A percentile compares a stretch with the other conserved stretches of the same genome.
These are phyloP conservation scores for Fusarium scirpi DNA, from an alignment of 2,329 filamentous ascomycete species.

Conservation along the genomic window DNA sequence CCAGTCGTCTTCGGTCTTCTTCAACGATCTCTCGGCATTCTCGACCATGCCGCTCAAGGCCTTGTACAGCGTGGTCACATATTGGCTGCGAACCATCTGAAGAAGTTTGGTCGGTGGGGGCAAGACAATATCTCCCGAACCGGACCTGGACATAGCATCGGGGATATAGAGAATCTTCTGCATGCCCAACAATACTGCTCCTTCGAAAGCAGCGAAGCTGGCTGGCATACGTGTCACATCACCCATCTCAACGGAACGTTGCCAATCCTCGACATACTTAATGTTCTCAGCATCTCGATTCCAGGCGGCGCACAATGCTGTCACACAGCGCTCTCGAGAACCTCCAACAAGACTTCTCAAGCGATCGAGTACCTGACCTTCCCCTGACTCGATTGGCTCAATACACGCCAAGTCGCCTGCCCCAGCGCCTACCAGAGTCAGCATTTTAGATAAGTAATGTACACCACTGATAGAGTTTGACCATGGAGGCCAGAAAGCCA, in stretches of 20 bases:
- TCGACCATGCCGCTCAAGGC: slow-evolving; percentile 96
- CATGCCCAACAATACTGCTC: slow-evolving; percentile 83
- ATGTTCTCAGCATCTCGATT: slow-evolving; percentile 92
- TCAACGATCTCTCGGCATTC: slow-evolving; percentile 83
- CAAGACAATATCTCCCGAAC: slow-evolving; percentile 80
- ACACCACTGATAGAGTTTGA: slow-evolving; percentile 94
- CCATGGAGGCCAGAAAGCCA: slow-evolving; percentile 95
- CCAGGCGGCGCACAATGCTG: slow-evolving; percentile 90
- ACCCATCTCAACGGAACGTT: slow-evolving; percentile 80
- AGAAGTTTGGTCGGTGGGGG: slow-evolving; percentile 88
- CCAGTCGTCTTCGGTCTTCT: slow-evolving; percentile 74
- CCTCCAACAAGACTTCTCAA: slow-evolving; percentile 80
- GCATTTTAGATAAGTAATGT: slow-evolving; percentile 85
- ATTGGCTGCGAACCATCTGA: slow-evolving; percentile 90
- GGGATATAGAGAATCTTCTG: slow-evolving; percentile 96
- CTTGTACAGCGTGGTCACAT: slow-evolving; percentile 94
- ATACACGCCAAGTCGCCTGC: slow-evolving; percentile 87
- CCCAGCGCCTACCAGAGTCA: slow-evolving; percentile 85
- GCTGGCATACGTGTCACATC: slow-evolving; percentile 93
- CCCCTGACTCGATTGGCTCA: slow-evolving; percentile 69
- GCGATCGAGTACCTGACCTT: slow-evolving; percentile 73
- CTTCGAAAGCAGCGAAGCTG: slow-evolving; percentile 87
- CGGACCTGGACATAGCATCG: slow-evolving; percentile 82
- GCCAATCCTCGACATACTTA: slow-evolving; percentile 95
- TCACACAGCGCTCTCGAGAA: slow-evolving; percentile 86